phyloP scores from a whole-genome alignment of 257 asterid species.

The Gentiana macrophylla region DNA sequence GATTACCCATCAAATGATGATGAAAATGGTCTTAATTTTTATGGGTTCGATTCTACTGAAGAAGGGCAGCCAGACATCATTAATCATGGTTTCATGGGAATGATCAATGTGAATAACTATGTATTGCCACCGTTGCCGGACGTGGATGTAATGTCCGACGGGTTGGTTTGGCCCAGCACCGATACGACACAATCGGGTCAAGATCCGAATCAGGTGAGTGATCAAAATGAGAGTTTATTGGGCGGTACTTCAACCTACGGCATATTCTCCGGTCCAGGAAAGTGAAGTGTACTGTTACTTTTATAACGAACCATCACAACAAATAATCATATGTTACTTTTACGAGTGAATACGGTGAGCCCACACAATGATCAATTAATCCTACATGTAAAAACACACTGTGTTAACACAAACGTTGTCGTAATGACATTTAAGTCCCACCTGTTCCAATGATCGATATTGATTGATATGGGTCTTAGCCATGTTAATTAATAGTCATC shows the following conservation, averaged over 20 bases:
- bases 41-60: constrained; percentile 19
- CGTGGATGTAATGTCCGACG: constrained; percentile 22
- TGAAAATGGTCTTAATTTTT: constrained; percentile 6
- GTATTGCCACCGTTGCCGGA: constrained; percentile 35
- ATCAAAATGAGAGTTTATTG: constrained; percentile 18
- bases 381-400: too few relatives aligned
- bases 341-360: too few relatives aligned
- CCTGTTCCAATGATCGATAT: too few relatives aligned
- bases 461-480: too few relatives aligned
- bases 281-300: constrained; percentile 1
- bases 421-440: too few relatives aligned
- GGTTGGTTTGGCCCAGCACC: constrained; percentile 30
- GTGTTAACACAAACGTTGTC: too few relatives aligned
- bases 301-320: too few relatives aligned
- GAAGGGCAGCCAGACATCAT: constrained; percentile 5
- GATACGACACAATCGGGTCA: constrained; percentile 2
- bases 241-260: constrained; percentile 27
- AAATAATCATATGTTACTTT: too few relatives aligned
- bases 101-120: constrained; percentile 4
- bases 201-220: constrained; percentile 10
- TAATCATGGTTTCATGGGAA: background rate
- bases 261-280: constrained; percentile 41
- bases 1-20: constrained; percentile 10
- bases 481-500: too few relatives aligned
- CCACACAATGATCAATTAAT: too few relatives aligned